Evolutionary conservation across 2,329 filamentous ascomycete genomes (phyloP), one percentile per base, ranked within the genome.

Genomic region (Ophiostoma himal-ulmi): DNA sequence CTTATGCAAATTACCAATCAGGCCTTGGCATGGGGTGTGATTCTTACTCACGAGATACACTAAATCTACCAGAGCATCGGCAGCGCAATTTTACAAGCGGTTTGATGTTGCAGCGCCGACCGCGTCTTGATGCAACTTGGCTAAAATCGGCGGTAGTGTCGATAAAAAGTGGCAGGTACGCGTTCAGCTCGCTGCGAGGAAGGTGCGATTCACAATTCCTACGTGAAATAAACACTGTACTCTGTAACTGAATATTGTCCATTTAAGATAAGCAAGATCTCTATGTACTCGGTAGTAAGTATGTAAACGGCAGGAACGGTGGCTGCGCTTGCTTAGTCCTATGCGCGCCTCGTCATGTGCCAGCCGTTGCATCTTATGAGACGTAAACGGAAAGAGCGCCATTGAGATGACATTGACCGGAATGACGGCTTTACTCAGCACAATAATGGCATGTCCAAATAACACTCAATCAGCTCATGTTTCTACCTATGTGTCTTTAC

Each of bases 101-200:
- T 26, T 44, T 66, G 54, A 64, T 48, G 41, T 66, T 70, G 69
- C 66, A 68, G 54, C 54, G 69, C 36, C 69, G 64, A 67, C 69
- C 69, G 69, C 69, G 69, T 70, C 67, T 57, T 26, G 52, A 26
- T 57, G 22, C 22, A 22, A 26, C 34, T 41, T 48, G n/a, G 52
- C n/a, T 57, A 10, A 22, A 57, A 57, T 26, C 30, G 52, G 22
- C 52, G 22, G 52, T 26, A 22, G 34, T 64, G 60, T 36, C 34
- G 60, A 64, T 64, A n/a, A n/a, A n/a, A 64, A 36, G 20, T 30
- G 60, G 57, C 57, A 62, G 57, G 57, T 36, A 17, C 57, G 57
- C 57, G 57, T n/a, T 62, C 57, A 62, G 57, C 26, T 62, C 57
- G 14, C n/a, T 17, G 26, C 17, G 57, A 34, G 52, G 52, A 26